These are phyloP conservation scores for Curvularia sp. DNA, from an alignment of 2,329 filamentous ascomycete species.

Conservation along the genomic window DNA sequence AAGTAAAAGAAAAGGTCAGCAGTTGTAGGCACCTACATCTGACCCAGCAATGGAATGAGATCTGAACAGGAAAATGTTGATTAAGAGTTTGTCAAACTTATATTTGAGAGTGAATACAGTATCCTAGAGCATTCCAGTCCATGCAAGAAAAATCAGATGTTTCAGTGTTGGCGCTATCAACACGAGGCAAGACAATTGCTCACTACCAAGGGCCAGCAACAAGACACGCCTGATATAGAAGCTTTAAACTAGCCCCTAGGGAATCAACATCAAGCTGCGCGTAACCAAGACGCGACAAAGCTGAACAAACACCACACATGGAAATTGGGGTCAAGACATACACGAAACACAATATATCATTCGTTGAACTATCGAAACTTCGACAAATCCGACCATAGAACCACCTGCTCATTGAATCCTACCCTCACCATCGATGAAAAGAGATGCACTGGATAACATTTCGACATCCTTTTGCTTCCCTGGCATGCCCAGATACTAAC, in stretches of 20 bases:
- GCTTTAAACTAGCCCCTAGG: not conserved
- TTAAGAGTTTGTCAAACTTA: not conserved
- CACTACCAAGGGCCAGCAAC: not conserved
- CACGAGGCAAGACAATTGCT: not conserved
- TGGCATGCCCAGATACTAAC: conserved; percentile 33
- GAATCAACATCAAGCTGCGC: not conserved
- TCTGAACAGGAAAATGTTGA: not conserved
- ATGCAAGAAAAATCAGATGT: not conserved
- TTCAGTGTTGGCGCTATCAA: not conserved
- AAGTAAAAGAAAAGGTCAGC: not conserved
- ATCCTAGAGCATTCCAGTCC: not conserved
- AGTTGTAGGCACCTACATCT: conserved; percentile 39
- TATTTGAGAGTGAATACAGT: not conserved
- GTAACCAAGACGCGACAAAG: not conserved
- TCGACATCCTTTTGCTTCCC: conserved; percentile 29
- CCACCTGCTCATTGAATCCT: conserved; percentile 31
- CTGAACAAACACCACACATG: not conserved
- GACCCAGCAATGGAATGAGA: conserved; percentile 18
- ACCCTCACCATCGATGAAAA: conserved; percentile 35
- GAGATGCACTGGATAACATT: conserved; percentile 34
- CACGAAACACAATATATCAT: conserved; percentile 34
- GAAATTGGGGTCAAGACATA: not conserved
- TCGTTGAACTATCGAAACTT: conserved; percentile 37
- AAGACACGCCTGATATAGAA: not conserved
- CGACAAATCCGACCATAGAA: conserved; percentile 33